Evolutionary conservation across 441 rosid genomes (phyloP), one percentile per base, ranked within the genome.

Genomic region (Croton laevigatus): DNA sequence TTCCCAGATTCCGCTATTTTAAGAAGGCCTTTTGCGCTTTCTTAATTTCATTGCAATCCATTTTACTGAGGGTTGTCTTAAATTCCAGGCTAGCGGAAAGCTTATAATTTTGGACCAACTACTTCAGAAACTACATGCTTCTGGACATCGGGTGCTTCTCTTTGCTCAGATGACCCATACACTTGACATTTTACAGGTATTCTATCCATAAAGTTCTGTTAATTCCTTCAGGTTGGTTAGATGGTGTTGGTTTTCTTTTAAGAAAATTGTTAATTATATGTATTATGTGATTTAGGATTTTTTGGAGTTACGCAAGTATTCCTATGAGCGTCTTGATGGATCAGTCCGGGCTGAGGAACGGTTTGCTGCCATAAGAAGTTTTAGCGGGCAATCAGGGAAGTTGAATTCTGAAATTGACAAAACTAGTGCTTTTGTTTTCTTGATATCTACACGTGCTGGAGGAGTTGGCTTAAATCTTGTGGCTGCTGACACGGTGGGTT

Each of bases 291-390:
- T 38, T 53, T 71, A 91, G 97, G 98, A 93, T 78, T 93, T 84
- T 81, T 73, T 93, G 81, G 98, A 93, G 87, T 79, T 93, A 23
- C 85, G 89, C 42, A 85, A 74, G 52, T 91, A 88, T 77, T 84
- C 96, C 23, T 93, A 93, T 70, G 96, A 93, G 87, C 93, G 94
- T 61, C 98, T 93, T 82, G 98, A 93, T 86, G 98, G 98, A 72
- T 93, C 98, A 37, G 79, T 93, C 65, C 88, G 97, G 61, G 98
- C 97, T 71, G 96, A 91, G 81, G 98, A 93, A 76, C 88, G 97
- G 20, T 93, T 93, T 84, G 97, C 91, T 75, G 91, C 94, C n/a
- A 93, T 93, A 74, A 86, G 93, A 79, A 86, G 88, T 81, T 93
- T 93, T 75, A 88, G 96, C 66, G 65, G 62, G 27, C 80, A 70